Percentiles rank a stretch among this genome's conserved stretches.
Evolutionary conservation across 1,284 basidiomycete genomes (phyloP).

Genomic region (Apiotrichum domesticum): DNA sequence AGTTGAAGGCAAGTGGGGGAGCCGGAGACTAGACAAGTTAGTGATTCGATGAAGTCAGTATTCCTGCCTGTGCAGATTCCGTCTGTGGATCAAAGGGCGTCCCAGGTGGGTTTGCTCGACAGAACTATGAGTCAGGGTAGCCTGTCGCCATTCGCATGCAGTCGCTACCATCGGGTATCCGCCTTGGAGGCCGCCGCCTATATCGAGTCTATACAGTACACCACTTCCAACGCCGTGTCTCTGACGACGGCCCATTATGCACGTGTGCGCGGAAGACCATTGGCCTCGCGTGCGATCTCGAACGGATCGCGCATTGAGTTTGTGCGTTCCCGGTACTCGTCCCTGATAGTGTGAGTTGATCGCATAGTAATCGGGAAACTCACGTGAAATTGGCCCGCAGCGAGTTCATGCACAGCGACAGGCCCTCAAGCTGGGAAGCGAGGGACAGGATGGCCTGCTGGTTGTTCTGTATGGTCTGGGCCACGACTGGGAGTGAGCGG

Average conservation of each 20-base stretch:
- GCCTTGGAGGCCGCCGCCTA: too few relatives aligned
- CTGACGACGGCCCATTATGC: neutral
- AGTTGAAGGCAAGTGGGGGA: too few relatives aligned
- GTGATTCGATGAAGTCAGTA: too few relatives aligned
- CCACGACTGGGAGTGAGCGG: slow-evolving; percentile 22
- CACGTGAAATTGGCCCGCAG: slow-evolving; percentile 30
- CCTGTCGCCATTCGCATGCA: too few relatives aligned
- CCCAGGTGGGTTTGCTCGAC: too few relatives aligned
- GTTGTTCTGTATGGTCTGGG: slow-evolving; percentile 42
- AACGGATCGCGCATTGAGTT: slow-evolving; percentile 42
- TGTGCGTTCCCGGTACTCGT: slow-evolving; percentile 34
- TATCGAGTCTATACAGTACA: too few relatives aligned
- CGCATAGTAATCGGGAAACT: slow-evolving; percentile 3
- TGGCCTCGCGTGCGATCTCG: slow-evolving; percentile 39
- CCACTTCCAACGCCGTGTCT: too few relatives aligned
- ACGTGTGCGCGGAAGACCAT: slow-evolving; percentile 19
- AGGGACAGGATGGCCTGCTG: slow-evolving; percentile 36
- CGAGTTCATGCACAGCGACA: slow-evolving; percentile 32
- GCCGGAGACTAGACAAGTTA: too few relatives aligned
- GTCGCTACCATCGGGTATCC: too few relatives aligned
- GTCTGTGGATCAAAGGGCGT: too few relatives aligned
- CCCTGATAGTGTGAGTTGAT: slow-evolving; percentile 12
- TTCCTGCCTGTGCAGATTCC: too few relatives aligned
- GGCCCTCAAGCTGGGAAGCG: slow-evolving; percentile 35
- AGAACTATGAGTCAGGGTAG: too few relatives aligned